phyloP scores from a whole-genome alignment of 306 rosid genomes.

The Trifolium pratense region DNA sequence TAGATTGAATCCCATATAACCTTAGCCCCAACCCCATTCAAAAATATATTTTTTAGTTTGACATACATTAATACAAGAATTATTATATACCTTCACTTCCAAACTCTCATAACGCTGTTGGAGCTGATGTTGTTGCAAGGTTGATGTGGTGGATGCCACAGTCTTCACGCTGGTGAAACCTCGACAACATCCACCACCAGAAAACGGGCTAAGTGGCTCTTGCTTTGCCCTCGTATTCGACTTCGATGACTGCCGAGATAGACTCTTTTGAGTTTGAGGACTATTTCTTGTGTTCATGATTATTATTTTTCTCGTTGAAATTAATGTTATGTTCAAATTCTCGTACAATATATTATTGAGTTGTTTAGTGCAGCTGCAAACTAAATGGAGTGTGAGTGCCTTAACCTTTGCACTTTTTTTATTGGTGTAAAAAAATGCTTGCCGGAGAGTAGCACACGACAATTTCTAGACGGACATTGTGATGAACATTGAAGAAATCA shows the following conservation, averaged over 20 bases:
- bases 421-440: slow-evolving; percentile 25
- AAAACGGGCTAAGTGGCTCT: slow-evolving; percentile 21
- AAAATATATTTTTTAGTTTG: no score
- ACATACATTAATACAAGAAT: neutral
- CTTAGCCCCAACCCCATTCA: no score
- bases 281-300: slow-evolving; percentile 14
- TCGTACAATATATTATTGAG: slow-evolving; percentile 1
- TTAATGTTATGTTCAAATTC: slow-evolving; percentile 16
- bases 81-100: slow-evolving; percentile 52
- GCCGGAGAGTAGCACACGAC: slow-evolving; percentile 38
- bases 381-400: neutral
- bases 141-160: slow-evolving; percentile 49
- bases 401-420: neutral
- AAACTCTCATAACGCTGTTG: slow-evolving; percentile 41
- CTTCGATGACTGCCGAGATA: slow-evolving; percentile 39
- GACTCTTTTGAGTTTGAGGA: slow-evolving; percentile 17
- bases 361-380: neutral
- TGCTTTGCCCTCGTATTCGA: slow-evolving; percentile 7
- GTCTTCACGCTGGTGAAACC: slow-evolving; percentile 47
- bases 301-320: neutral
- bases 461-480: slow-evolving; percentile 48
- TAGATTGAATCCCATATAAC: no score
- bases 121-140: slow-evolving; percentile 32
- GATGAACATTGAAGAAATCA: slow-evolving; percentile 32
- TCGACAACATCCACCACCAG: slow-evolving; percentile 55